A percentile compares a stretch with the other conserved stretches of the same genome.
phyloP scores from a whole-genome alignment of 2,329 filamentous ascomycete species.

The Proliferodiscus dingleyae region DNA sequence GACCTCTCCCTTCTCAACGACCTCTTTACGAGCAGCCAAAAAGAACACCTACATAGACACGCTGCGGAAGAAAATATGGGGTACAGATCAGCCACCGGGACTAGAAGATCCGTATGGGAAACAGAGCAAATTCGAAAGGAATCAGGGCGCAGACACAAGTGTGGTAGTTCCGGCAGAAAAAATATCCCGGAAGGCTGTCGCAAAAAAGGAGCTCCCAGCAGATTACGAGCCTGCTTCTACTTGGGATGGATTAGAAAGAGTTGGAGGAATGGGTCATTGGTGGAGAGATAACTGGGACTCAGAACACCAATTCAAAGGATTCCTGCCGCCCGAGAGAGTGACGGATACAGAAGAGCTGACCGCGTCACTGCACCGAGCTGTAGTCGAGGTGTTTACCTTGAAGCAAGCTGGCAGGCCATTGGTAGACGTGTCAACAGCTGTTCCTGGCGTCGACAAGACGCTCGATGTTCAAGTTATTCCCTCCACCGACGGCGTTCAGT shows the following conservation, averaged over 20 bases:
- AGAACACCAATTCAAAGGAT: constrained; percentile 37
- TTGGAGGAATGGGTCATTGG: constrained; percentile 42
- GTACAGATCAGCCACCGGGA: constrained; percentile 44
- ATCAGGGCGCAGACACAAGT: too few relatives aligned
- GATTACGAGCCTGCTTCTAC: constrained; percentile 42
- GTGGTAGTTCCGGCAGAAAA: too few relatives aligned
- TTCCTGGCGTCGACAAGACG: constrained; percentile 17
- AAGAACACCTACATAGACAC: constrained; percentile 34
- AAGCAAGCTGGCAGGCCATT: constrained; percentile 36
- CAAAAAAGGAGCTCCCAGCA: not conserved
- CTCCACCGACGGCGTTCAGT: constrained; percentile 14
- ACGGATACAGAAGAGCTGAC: constrained; percentile 33
- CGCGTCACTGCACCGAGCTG: constrained; percentile 47
- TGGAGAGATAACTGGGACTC: constrained; percentile 36
- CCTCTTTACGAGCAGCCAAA: constrained; percentile 13
- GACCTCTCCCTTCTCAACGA: constrained; percentile 27
- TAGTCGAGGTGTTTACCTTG: constrained; percentile 51
- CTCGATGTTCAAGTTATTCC: constrained; percentile 25
- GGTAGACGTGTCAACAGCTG: constrained; percentile 14
- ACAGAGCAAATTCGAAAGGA: constrained; percentile 27
- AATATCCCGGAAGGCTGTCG: constrained; percentile 2
- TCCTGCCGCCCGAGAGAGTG: constrained; percentile 35
- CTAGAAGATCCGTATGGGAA: constrained; percentile 43
- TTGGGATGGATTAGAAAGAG: constrained; percentile 48
- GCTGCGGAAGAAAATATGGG: constrained; percentile 44